phyloP scores from a whole-genome alignment of 139 green algal genomes.

The Chlamydomonas incerta region DNA sequence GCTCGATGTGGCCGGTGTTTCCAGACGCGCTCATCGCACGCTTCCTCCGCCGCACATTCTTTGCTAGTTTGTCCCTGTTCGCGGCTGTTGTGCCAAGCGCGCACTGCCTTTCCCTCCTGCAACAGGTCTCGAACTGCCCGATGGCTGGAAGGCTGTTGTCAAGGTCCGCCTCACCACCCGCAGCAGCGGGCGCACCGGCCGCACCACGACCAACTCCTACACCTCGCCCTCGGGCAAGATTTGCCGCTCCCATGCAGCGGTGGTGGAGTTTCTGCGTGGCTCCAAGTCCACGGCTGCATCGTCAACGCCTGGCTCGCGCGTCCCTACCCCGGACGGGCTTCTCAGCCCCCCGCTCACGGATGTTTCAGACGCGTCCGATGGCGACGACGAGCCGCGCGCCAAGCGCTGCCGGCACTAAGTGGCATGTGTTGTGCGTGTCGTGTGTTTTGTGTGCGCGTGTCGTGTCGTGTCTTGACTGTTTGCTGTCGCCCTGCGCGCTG shows the following conservation, averaged over 20 bases:
- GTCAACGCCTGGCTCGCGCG: background rate
- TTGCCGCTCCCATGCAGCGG: constrained; percentile 17
- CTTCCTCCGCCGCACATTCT: no score
- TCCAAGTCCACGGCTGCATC: background rate
- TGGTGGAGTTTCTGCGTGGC: background rate
- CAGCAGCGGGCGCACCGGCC: constrained; percentile 1
- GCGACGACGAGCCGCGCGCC: background rate
- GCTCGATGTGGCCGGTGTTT: no score
- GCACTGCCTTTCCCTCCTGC: no score
- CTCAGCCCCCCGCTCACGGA: background rate
- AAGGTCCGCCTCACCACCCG: constrained; percentile 23
- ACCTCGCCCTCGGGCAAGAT: constrained; percentile 2
- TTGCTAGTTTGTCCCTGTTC: no score
- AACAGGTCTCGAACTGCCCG: background rate
- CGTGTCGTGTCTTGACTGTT: background rate
- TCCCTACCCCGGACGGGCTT: background rate
- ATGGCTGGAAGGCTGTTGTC: constrained; percentile 6
- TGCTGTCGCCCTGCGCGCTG: constrained; percentile 27
- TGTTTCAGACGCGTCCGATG: background rate
- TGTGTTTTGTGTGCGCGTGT: background rate
- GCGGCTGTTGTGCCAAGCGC: no score
- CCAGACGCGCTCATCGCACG: no score
- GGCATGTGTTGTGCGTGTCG: background rate
- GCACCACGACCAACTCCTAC: constrained; percentile 25
- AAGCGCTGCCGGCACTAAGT: constrained; percentile 1